Conservation (phyloP, 2,329 filamentous ascomycete genomes). For the Ophiostoma himal-ulmi region DNA sequence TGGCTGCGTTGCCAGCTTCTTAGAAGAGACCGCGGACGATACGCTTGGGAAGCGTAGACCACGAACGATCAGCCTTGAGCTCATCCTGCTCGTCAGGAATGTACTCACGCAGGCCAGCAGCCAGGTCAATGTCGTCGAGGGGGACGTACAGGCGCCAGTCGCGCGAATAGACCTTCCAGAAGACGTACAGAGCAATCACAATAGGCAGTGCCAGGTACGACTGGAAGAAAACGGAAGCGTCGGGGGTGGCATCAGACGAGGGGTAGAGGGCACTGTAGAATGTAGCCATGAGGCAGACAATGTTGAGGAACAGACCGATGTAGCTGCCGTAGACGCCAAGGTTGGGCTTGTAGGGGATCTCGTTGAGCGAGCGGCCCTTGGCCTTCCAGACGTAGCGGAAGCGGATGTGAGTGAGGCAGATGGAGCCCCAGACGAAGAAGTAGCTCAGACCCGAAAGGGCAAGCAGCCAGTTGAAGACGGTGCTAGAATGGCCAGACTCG, state of each 20-base stretch:
- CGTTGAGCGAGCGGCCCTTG: slow-evolving; percentile 48
- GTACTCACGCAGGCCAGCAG: slow-evolving; percentile 50
- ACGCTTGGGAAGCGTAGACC: slow-evolving; percentile 35
- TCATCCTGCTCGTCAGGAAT: slow-evolving; percentile 42
- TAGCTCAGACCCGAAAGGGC: slow-evolving; percentile 66
- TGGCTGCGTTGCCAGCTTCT: slow-evolving; percentile 7
- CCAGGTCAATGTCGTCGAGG: slow-evolving; percentile 56
- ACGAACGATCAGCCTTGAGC: slow-evolving; percentile 30
- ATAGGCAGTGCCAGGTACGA: slow-evolving; percentile 52
- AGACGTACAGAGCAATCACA: slow-evolving; percentile 54
- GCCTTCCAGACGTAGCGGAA: slow-evolving; percentile 58
- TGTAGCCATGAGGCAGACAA: slow-evolving; percentile 62
- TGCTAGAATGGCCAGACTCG: slow-evolving; percentile 37
- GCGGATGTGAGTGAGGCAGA: slow-evolving; percentile 59
- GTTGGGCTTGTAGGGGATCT: slow-evolving; percentile 44
- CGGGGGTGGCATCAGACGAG: slow-evolving; percentile 31
- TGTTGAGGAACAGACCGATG: slow-evolving; percentile 61
- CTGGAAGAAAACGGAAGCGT: slow-evolving; percentile 52
- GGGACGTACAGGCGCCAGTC: slow-evolving; percentile 54
- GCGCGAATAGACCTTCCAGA: slow-evolving; percentile 56
- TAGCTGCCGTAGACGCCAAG: slow-evolving; percentile 62
- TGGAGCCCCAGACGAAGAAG: slow-evolving; percentile 70
- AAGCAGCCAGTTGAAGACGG: slow-evolving; percentile 60
- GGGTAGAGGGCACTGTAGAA: slow-evolving; percentile 62
- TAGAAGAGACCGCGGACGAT: slow-evolving; percentile 36